Evolutionary conservation across 176 grass and related monocot genomes (phyloP).

Genomic region (Oryza meyeriana): DNA sequence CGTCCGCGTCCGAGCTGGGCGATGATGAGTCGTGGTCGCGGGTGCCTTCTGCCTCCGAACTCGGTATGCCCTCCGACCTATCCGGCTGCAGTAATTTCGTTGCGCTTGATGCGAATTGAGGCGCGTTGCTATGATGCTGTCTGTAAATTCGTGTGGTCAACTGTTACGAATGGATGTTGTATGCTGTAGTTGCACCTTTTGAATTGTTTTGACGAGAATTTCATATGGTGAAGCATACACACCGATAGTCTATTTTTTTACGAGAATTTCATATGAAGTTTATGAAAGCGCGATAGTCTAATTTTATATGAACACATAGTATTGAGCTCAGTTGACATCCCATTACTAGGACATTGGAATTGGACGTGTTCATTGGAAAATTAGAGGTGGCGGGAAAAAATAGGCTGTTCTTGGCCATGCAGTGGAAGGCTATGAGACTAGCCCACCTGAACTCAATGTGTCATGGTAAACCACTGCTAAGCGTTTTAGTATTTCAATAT

Average conservation of each 20-base stretch:
- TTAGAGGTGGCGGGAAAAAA: background rate
- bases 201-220: background rate
- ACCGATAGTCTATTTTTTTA: background rate
- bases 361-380: background rate
- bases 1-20: conserved; percentile 30
- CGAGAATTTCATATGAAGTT: background rate
- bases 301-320: background rate
- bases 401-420: background rate
- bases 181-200: background rate
- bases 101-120: background rate
- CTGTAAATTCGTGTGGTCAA: background rate
- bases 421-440: background rate
- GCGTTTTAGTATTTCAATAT: background rate
- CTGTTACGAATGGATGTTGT: background rate
- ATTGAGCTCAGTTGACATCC: background rate
- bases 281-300: background rate
- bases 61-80: conserved; percentile 15
- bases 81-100: background rate
- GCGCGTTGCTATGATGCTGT: background rate
- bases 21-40: conserved; percentile 41
- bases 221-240: background rate
- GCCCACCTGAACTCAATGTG: background rate
- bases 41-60: conserved; percentile 35
- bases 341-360: background rate
- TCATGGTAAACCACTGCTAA: background rate